These are phyloP conservation scores for Trichosporon sp. DNA, from an alignment of 1,284 basidiomycete genomes.

Conservation along the genomic window DNA sequence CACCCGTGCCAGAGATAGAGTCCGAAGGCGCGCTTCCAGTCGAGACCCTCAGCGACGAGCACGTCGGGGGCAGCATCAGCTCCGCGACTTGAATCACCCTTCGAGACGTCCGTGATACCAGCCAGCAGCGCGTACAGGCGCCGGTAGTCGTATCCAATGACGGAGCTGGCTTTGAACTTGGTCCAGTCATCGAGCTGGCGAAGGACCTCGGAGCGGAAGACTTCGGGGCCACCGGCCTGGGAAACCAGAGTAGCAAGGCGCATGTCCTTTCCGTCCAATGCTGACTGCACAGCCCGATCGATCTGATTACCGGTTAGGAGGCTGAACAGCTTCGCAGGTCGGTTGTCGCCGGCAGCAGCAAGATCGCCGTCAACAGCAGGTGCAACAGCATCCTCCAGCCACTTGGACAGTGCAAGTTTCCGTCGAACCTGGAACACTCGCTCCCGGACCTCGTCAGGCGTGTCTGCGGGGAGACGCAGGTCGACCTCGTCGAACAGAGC, in stretches of 20 bases:
- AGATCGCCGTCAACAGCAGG: slow-evolving; percentile 70
- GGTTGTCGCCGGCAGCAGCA: slow-evolving; percentile 53
- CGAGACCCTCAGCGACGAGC: slow-evolving; percentile 70
- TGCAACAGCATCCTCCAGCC: slow-evolving; percentile 75
- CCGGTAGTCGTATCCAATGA: slow-evolving; percentile 66
- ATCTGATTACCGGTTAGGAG: slow-evolving; percentile 84
- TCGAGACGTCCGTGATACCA: slow-evolving; percentile 66
- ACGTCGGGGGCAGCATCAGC: slow-evolving; percentile 62
- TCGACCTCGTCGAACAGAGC: slow-evolving; percentile 80
- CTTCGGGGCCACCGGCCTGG: slow-evolving; percentile 76
- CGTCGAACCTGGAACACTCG: slow-evolving; percentile 58
- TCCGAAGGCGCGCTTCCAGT: slow-evolving; percentile 94
- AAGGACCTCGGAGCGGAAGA: slow-evolving; percentile 69
- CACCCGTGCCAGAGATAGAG: slow-evolving; percentile 86
- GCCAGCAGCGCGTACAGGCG: slow-evolving; percentile 81
- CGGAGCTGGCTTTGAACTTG: slow-evolving; percentile 66
- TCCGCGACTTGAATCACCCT: slow-evolving; percentile 57
- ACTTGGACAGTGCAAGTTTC: slow-evolving; percentile 75
- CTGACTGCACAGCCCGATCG: slow-evolving; percentile 71
- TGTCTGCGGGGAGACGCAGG: slow-evolving; percentile 61
- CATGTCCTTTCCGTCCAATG: slow-evolving; percentile 70
- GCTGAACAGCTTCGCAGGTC: slow-evolving; percentile 63
- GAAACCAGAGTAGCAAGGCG: slow-evolving; percentile 89
- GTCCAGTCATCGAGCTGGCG: slow-evolving; percentile 82
- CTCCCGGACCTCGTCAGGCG: slow-evolving; percentile 56